Percentiles rank a stretch among this genome's conserved stretches.
Conservation (phyloP, 2,329 filamentous ascomycete genomes). For the Ilyonectria sp. region DNA sequence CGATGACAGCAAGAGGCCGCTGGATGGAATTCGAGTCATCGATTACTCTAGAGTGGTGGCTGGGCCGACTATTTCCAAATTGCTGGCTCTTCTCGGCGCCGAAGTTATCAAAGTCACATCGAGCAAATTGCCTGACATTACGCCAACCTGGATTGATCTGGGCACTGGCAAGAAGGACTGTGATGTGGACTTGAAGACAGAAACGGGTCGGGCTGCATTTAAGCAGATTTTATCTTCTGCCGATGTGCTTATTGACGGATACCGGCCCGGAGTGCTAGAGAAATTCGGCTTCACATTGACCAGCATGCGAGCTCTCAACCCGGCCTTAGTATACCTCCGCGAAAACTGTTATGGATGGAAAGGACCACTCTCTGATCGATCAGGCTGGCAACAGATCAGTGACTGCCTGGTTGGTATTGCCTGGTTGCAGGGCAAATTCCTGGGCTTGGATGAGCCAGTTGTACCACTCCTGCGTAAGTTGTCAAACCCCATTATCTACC, state of each 20-base stretch:
- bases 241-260: constrained; percentile 53
- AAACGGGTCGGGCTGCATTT: constrained; percentile 39
- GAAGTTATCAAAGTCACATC: constrained; percentile 52
- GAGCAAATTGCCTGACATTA: constrained; percentile 48
- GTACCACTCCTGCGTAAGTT: constrained; percentile 35
- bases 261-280: constrained; percentile 50
- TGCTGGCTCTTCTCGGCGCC: constrained; percentile 51
- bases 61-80: constrained; percentile 50
- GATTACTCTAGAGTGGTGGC: constrained; percentile 54
- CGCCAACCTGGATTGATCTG: constrained; percentile 50
- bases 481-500: not conserved
- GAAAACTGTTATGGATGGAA: constrained; percentile 55
- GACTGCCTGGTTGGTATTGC: constrained; percentile 54
- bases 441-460: constrained; percentile 48
- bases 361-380: constrained; percentile 48
- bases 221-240: constrained; percentile 45
- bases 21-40: constrained; percentile 52
- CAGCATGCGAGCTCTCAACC: constrained; percentile 17
- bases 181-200: constrained; percentile 50
- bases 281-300: constrained; percentile 47
- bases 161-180: constrained; percentile 52
- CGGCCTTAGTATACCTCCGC: constrained; percentile 49
- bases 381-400: constrained; percentile 56
- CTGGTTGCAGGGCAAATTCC: constrained; percentile 54
- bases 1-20: too few relatives aligned